Evolutionary conservation across 2,329 filamentous ascomycete genomes (phyloP), one percentile per base, ranked within the genome.

Genomic region (Exophiala phaeomuriformis): DNA sequence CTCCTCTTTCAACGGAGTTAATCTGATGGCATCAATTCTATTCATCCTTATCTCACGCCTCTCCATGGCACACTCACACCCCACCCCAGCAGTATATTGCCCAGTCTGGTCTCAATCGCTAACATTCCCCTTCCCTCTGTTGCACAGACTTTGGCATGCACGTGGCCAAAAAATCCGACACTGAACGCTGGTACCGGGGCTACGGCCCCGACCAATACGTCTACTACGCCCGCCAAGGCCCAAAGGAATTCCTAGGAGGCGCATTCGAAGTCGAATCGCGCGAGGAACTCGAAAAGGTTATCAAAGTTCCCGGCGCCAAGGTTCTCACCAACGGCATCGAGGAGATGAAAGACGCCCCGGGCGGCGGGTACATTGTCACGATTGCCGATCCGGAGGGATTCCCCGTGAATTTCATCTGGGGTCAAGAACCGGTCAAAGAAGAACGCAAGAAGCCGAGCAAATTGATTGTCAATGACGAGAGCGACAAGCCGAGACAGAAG

Each of bases 131-230:
- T 42, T 27, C 39, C 39, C n/a, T 36, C 33, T 36, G 7, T 36
- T 7, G n/a, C 57, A 2, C 55, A 61, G 72, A 75, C 55, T 75
- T 75, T 59, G 72, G 72, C 28, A 70, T 74, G 67, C 65, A 69
- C 43, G 62, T 73, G 7, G 66, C 64, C 4, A 69, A 72, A 52
- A 63, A 63, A 47, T 69, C 65, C 1, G 66, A 68, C 0, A 64
- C 64, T 19, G 61, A 71, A 47, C 63, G 69, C 12, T 75, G 69
- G 68, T 74, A 66, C 56, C 62, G 70, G 6, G 72, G 72, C n/a
- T 74, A 74, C 55, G 72, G 72, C 0, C 58, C 64, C 0, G 72
- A 74, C 53, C 71, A 69, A 39, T 74, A 72, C 58, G 69, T 74
- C 19, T 75, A 75, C 63, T 73, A 70, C 57, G 69, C 68, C 4